Evolutionary conservation across 768 basidiomycete species (phyloP), one percentile per base, ranked within the genome.

Genomic region (Tulasnella sp.): DNA sequence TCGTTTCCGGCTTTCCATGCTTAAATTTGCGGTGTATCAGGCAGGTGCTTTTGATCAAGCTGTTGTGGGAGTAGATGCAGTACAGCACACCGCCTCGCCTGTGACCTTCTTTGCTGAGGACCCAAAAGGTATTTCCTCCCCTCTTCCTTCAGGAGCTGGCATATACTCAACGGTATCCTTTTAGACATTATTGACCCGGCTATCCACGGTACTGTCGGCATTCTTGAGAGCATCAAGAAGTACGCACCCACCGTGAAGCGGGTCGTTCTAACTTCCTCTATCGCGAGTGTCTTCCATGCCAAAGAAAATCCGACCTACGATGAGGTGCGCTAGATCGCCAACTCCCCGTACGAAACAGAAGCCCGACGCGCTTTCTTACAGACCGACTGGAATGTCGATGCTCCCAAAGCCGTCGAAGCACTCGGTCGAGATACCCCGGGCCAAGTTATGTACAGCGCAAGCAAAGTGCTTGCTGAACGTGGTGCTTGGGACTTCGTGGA

Each of bases 31-130:
- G 26, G 20, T 20, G 35, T 40, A 71, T 6, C 46, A 80, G 80
- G 72, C 61, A 20, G 82, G 82, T 39, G 84, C 83, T 0, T 86
- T 86, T 79, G 85, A 86, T 79, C 83, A 85, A 51, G 86, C 84
- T 6, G 84, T 86, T 78, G 84, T 85, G 79, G 85, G 84, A 4
- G 84, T 85, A 37, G 83, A 85, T 37, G 86, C 82, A 3, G 82
- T 87, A 44, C 79, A 77, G 26, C 83, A 83, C 77, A 81, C 81
- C 26, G 83, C 82, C 46, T 82, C 81, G 26, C 83, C 84, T 6
- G 83, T 83, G 79, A 82, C 83, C 75, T 77, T 80, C 75, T 74
- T 78, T 20, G 79, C 80, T 3, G 29, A 80, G 5, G 79, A 82
- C 44, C 81, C 82, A 4, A 18, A 74, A 16, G 78, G 77, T 67